These are phyloP conservation scores for Aspergillus sparsus DNA, from an alignment of 495 filamentous ascomycete species.

Conservation along the genomic window DNA sequence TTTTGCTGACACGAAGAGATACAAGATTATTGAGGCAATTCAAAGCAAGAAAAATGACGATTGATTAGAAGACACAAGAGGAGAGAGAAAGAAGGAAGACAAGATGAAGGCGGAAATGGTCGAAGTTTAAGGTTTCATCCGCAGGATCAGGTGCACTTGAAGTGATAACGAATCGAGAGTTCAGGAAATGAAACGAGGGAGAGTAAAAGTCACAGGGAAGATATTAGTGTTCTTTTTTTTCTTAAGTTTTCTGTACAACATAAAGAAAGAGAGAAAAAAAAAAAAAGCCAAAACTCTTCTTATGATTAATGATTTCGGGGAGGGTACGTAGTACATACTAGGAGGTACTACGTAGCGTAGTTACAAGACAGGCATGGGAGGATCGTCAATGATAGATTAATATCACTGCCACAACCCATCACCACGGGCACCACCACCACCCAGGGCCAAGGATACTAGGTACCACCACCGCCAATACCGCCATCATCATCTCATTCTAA, in stretches of 20 bases:
- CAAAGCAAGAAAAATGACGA: background rate
- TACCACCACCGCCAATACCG: no score
- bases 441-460: no score
- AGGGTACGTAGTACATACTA: no score
- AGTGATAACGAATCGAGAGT: background rate
- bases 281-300: no score
- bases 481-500: no score
- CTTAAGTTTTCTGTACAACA: background rate
- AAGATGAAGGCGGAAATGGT: background rate
- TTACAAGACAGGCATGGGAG: no score
- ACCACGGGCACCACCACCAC: no score
- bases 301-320: no score
- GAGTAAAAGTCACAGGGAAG: background rate
- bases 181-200: background rate
- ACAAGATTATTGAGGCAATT: background rate
- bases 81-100: background rate
- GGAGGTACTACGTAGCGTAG: no score
- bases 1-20: background rate
- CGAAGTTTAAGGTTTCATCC: background rate
- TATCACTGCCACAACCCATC: no score
- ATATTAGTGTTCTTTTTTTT: background rate
- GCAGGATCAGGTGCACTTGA: conserved; percentile 1
- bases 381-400: no score
- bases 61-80: background rate
- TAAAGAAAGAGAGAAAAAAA: no score